A percentile compares a stretch with the other conserved stretches of the same genome.
Evolutionary conservation across 176 grass and related monocot species (phyloP).

Genomic region (Juncus inflexus): DNA sequence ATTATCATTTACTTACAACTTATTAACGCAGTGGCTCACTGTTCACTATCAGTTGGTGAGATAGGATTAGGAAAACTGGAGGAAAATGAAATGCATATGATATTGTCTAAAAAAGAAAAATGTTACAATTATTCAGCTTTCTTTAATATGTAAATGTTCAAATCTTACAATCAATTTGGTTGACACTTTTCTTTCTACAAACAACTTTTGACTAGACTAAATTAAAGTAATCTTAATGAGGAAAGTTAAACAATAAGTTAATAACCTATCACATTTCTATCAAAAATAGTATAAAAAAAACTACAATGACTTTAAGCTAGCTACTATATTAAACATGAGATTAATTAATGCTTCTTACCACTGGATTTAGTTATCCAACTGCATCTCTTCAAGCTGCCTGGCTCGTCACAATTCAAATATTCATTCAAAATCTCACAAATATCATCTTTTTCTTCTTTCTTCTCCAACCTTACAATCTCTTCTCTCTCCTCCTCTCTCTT

Average conservation of each 20-base stretch:
- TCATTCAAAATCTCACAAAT: slow-evolving; percentile 36
- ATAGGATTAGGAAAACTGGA: no score
- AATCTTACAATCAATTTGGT: no score
- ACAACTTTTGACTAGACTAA: not conserved
- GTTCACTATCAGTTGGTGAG: no score
- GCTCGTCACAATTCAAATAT: slow-evolving; percentile 43
- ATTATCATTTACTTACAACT: no score
- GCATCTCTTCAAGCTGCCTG: slow-evolving; percentile 62
- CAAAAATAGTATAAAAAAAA: not conserved
- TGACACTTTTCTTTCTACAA: no score
- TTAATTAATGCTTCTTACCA: slow-evolving; percentile 44
- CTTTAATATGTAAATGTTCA: no score
- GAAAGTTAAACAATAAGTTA: not conserved
- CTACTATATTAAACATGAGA: not conserved
- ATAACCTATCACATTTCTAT: not conserved
- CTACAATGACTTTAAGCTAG: not conserved
- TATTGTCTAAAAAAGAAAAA: no score
- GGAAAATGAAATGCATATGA: no score
- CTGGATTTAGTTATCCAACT: slow-evolving; percentile 91
- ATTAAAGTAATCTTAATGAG: not conserved
- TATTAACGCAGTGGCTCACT: no score
- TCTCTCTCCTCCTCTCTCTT: slow-evolving; percentile 30
- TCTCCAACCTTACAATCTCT: slow-evolving; percentile 2
- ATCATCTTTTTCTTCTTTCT: slow-evolving; percentile 33
- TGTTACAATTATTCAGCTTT: no score